phyloP scores from a whole-genome alignment of 2,329 filamentous ascomycete species.

The Lecanicillium sp. region DNA sequence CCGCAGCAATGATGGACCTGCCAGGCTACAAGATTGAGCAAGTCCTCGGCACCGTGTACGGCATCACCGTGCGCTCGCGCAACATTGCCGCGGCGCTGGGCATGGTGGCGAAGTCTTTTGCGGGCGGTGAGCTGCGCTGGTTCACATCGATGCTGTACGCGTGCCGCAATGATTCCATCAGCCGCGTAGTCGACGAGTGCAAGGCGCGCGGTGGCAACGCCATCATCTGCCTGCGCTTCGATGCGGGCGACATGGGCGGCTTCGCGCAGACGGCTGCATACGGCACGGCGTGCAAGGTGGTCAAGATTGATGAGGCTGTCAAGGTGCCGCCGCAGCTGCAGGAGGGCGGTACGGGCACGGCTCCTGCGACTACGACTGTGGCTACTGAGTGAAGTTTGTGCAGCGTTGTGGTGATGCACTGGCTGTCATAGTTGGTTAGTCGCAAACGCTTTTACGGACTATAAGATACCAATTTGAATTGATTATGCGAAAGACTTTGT shows the following conservation, averaged over 20 bases:
- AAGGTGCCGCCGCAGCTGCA: slow-evolving; percentile 17
- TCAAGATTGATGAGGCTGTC: slow-evolving; percentile 39
- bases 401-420: not conserved
- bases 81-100: slow-evolving; percentile 50
- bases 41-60: slow-evolving; percentile 51
- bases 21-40: slow-evolving; percentile 51
- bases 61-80: slow-evolving; percentile 47
- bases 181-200: slow-evolving; percentile 46
- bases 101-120: slow-evolving; percentile 49
- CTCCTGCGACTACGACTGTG: not conserved
- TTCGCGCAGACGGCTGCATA: slow-evolving; percentile 55
- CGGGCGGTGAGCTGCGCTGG: slow-evolving; percentile 51
- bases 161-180: slow-evolving; percentile 51
- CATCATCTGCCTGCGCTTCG: slow-evolving; percentile 51
- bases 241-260: slow-evolving; percentile 44
- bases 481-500: not conserved
- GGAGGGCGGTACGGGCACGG: not conserved
- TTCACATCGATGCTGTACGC: slow-evolving; percentile 53
- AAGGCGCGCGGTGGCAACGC: slow-evolving; percentile 52
- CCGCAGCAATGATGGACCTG: slow-evolving; percentile 50
- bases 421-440: no score
- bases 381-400: not conserved
- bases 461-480: slow-evolving; percentile 4
- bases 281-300: slow-evolving; percentile 49
- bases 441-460: no score